Conservation (phyloP, 352 stramenopile genomes). For the Phytophthora sansomeana region DNA sequence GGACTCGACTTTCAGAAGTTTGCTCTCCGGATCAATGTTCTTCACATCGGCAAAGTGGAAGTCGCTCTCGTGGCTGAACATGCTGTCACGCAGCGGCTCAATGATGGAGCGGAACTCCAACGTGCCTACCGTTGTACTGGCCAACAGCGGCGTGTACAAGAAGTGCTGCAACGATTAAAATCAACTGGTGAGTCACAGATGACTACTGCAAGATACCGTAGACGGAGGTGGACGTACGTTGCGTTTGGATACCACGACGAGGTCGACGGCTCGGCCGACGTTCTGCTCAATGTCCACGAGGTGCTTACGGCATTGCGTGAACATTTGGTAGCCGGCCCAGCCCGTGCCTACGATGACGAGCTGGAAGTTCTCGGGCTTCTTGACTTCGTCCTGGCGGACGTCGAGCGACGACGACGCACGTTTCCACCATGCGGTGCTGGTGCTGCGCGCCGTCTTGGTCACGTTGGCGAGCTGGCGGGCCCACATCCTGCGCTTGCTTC, state of each 20-base stretch:
- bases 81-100: constrained; percentile 93
- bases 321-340: constrained; percentile 84
- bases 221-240: constrained; percentile 56
- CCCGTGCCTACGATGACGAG: constrained; percentile 80
- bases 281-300: constrained; percentile 76
- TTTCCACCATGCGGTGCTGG: constrained; percentile 33
- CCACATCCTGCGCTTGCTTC: constrained; percentile 13
- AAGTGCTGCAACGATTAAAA: constrained; percentile 87
- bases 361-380: constrained; percentile 76
- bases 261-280: constrained; percentile 59
- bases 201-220: neutral
- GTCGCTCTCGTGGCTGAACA: constrained; percentile 75
- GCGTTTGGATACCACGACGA: constrained; percentile 83
- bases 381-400: constrained; percentile 30
- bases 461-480: constrained; percentile 29
- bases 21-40: constrained; percentile 82
- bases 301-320: constrained; percentile 80
- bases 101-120: constrained; percentile 98
- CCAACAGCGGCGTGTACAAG: constrained; percentile 97
- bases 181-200: neutral
- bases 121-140: constrained; percentile 95
- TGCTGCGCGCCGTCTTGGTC: constrained; percentile 29
- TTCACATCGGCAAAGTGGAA: constrained; percentile 77
- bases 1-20: constrained; percentile 74
- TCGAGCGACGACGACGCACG: constrained; percentile 32